Base-by-base conservation (phyloP, 495 filamentous ascomycete species). In the Aspergillus asperescens region DNA sequence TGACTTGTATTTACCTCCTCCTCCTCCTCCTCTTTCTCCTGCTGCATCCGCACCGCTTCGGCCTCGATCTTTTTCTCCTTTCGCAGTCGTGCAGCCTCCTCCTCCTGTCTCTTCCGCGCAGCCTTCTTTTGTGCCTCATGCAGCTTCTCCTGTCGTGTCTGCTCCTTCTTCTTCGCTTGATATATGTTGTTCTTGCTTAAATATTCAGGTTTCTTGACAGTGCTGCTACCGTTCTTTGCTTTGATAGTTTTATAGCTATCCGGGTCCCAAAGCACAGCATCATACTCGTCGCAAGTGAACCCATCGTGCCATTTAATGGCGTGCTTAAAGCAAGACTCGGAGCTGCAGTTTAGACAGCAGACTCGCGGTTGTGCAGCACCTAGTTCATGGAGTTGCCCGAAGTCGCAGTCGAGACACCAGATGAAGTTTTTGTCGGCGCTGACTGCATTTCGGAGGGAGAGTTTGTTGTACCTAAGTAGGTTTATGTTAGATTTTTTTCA, bases 241-340 rank as follows among this genome's bases (percentile, higher is more conserved):
- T 44, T 52, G 6, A 27, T 48, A 1, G 4, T 18, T 38, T 55
- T 40, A 23, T 48, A 50, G 28, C 53, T 48, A 27, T 55, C 53
- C 13, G 53, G 53, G 22, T 55, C 53, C 39, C 53, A 48, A 6
- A 44, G 53, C 16, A 55, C 20, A 18, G 44, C 38, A n/a, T 55
- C 53, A 18, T 55, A 55, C 19, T 55, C 45, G 38, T 55, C 53
- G 29, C 53, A 55, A n/a, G 45, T 55, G 19, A 55, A 42, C 15
- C 22, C 43, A 12, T 55, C 53, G 39, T 55, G 53, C 53, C 53
- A 55, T 29, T 55, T 44, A 5, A 55, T 55, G 38, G 44, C 20
- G 35, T 55, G 53, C 6, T 50, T 55, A 46, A 55, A 55, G 46
- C 53, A 55, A 1, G 53, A 55, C 1, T 31, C 24, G 2, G 37